A percentile compares a stretch with the other conserved stretches of the same genome.
Conservation (phyloP, 1,284 basidiomycete genomes). For the Ustilago sp. region DNA sequence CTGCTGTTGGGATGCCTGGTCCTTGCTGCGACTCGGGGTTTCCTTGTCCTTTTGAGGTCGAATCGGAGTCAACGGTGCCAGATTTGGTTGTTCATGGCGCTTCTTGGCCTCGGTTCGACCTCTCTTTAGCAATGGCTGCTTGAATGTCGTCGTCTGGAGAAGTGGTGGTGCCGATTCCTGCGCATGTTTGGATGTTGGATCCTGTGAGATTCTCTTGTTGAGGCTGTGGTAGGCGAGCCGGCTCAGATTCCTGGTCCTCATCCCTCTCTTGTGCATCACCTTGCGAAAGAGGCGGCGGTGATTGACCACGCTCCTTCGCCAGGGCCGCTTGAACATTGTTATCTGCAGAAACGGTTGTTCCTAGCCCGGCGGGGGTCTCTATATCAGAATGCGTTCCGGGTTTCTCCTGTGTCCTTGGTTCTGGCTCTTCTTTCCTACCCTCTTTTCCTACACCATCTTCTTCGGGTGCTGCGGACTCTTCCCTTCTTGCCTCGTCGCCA, state of each 20-base stretch:
- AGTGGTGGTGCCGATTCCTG: not conserved
- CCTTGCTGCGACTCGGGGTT: slow-evolving; percentile 28
- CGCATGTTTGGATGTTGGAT: slow-evolving; percentile 38
- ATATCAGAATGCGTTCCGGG: not conserved
- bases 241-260: not conserved
- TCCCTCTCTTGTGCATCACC: not conserved
- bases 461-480: not conserved
- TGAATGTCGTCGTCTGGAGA: not conserved
- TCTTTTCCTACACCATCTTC: not conserved
- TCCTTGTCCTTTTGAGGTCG: not conserved
- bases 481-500: not conserved
- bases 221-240: not conserved
- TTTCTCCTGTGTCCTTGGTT: not conserved
- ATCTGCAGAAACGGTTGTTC: not conserved
- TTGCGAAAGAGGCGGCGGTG: not conserved
- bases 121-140: not conserved
- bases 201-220: slow-evolving; percentile 35
- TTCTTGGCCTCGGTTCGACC: not conserved
- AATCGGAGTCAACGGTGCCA: too few species aligned
- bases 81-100: not conserved
- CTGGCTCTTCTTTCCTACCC: too few species aligned
- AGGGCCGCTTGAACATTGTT: not conserved
- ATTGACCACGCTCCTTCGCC: not conserved
- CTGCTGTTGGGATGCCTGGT: slow-evolving; percentile 46
- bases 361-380: not conserved